Evolutionary conservation across 1,284 basidiomycete genomes (phyloP).

Genomic region (Apiotrichum montevideense): DNA sequence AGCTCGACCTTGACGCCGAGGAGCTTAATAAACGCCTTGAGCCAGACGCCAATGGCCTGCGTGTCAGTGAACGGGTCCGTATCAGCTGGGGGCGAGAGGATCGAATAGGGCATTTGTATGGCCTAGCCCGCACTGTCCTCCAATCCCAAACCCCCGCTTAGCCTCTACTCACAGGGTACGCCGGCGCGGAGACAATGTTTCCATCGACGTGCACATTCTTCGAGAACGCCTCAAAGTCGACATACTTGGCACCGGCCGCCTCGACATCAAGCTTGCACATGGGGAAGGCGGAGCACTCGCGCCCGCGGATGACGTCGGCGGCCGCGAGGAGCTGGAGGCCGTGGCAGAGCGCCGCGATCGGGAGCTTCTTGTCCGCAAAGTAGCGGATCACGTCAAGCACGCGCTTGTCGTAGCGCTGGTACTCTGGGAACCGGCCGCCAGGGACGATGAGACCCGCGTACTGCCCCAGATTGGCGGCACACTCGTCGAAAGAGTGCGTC

Average conservation of each 20-base stretch:
- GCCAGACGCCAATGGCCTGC: constrained; percentile 17
- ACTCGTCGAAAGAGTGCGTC: constrained; percentile 10
- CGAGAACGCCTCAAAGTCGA: constrained; percentile 18
- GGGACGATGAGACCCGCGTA: constrained; percentile 17
- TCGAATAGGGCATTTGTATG: too few relatives aligned
- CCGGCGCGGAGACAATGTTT: constrained; percentile 16
- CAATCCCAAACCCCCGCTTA: too few relatives aligned
- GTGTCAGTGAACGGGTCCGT: neutral
- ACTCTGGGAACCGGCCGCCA: constrained; percentile 19
- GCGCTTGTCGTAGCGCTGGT: constrained; percentile 14
- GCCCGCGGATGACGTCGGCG: constrained; percentile 17
- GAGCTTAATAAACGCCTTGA: constrained; percentile 12
- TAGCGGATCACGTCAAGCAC: constrained; percentile 15
- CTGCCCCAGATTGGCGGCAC: constrained; percentile 10
- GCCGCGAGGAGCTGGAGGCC: constrained; percentile 19
- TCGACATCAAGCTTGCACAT: constrained; percentile 22
- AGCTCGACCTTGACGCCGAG: constrained; percentile 16
- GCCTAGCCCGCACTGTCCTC: too few relatives aligned
- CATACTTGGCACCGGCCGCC: constrained; percentile 16
- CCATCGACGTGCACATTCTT: constrained; percentile 18
- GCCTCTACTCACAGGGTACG: constrained; percentile 13
- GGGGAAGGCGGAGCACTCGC: constrained; percentile 17
- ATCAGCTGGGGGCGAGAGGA: too few relatives aligned
- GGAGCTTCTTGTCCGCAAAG: constrained; percentile 12
- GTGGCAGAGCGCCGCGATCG: constrained; percentile 18